Evolutionary conservation across 495 filamentous ascomycete genomes (phyloP).

Genomic region (Geoglossum glabrum): DNA sequence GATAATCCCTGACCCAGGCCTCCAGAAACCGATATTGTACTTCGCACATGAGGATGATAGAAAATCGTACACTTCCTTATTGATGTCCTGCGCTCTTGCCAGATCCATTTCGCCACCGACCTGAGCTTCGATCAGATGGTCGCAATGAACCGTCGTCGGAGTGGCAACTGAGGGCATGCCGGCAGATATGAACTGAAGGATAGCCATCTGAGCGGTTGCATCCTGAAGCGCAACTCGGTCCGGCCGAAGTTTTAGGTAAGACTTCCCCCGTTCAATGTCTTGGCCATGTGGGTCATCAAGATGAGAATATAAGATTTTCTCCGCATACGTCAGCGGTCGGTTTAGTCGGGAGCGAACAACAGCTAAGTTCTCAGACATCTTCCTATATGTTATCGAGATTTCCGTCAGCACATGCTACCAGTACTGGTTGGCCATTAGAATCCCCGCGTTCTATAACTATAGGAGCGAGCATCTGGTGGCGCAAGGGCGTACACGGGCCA

Average conservation of each 20-base stretch:
- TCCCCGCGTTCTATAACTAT: background rate
- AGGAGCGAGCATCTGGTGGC: background rate
- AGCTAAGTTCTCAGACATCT: constrained; percentile 93
- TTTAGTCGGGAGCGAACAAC: constrained; percentile 77
- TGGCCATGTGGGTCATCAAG: constrained; percentile 91
- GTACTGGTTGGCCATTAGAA: background rate
- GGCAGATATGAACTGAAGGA: constrained; percentile 98
- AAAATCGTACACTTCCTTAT: constrained; percentile 99
- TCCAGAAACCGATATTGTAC: constrained; percentile 99
- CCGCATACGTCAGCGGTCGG: constrained; percentile 81
- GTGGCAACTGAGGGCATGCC: constrained; percentile 89
- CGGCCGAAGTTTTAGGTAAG: constrained; percentile 87
- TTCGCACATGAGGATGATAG: constrained; percentile 85
- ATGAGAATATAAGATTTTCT: constrained; percentile 98
- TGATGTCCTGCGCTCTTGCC: constrained; percentile 73
- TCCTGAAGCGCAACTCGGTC: constrained; percentile 99
- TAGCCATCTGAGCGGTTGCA: constrained; percentile 98
- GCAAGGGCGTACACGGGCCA: background rate
- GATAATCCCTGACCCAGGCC: constrained; percentile 95
- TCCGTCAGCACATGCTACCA: background rate
- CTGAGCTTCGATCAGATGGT: constrained; percentile 98
- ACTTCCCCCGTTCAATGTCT: constrained; percentile 86
- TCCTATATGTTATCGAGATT: constrained; percentile 32
- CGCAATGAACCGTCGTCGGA: constrained; percentile 93
- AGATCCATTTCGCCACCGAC: constrained; percentile 88